Conservation (phyloP, 768 basidiomycete species). For the Mycena polygramma region DNA sequence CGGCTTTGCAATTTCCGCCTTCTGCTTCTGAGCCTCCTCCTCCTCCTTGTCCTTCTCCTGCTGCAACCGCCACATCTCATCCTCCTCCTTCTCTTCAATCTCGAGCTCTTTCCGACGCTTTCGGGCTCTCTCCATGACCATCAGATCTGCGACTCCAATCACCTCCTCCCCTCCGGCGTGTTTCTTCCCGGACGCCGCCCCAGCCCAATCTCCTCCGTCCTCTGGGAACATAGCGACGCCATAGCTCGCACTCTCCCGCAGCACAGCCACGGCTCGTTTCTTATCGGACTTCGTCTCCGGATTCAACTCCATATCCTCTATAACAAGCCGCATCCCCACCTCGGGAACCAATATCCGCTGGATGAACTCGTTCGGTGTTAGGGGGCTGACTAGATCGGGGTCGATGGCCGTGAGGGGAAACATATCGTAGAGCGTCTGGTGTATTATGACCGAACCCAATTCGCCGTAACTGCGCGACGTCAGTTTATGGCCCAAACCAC, state of each 20-base stretch:
- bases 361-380: slow-evolving; percentile 82
- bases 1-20: slow-evolving; percentile 25
- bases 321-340: slow-evolving; percentile 84
- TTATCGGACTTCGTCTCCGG: slow-evolving; percentile 52
- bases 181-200: slow-evolving; percentile 41
- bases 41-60: slow-evolving; percentile 33
- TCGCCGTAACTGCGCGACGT: slow-evolving; percentile 81
- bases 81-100: slow-evolving; percentile 53
- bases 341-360: slow-evolving; percentile 93
- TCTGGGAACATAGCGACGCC: slow-evolving; percentile 90
- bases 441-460: slow-evolving; percentile 84
- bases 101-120: slow-evolving; percentile 66
- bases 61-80: slow-evolving; percentile 40
- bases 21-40: slow-evolving; percentile 34
- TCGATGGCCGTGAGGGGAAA: slow-evolving; percentile 76
- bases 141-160: slow-evolving; percentile 61
- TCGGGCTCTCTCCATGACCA: slow-evolving; percentile 67
- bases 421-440: slow-evolving; percentile 79
- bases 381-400: slow-evolving; percentile 67
- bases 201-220: slow-evolving; percentile 57
- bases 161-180: slow-evolving; percentile 42
- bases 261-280: slow-evolving; percentile 63
- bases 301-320: slow-evolving; percentile 72
- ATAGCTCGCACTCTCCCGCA: slow-evolving; percentile 84
- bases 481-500: not conserved